Conservation (phyloP, 2,329 filamentous ascomycete genomes). For the Davidsoniella australis region DNA sequence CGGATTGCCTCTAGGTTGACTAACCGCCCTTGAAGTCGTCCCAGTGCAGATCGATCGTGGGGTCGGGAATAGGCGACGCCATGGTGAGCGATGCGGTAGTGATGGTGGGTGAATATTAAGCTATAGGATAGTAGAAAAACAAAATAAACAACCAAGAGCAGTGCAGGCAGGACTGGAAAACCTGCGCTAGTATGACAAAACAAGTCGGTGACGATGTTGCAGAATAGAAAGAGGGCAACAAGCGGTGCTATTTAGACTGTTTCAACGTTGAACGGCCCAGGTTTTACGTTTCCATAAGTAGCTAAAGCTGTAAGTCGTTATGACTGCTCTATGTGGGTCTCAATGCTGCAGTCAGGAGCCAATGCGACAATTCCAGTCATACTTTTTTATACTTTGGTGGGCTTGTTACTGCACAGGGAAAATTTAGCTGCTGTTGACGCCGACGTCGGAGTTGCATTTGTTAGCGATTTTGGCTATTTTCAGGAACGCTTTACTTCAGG, state of each 20-base stretch:
- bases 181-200: conserved; percentile 1
- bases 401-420: not conserved
- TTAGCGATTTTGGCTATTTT: too few relatives aligned
- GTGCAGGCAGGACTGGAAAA: conserved; percentile 6
- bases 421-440: not conserved
- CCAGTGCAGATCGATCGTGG: conserved; percentile 51
- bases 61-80: conserved; percentile 34
- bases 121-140: not conserved
- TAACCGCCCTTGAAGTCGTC: conserved; percentile 37
- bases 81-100: conserved; percentile 4
- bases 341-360: not conserved
- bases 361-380: conserved; percentile 1
- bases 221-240: not conserved
- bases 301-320: conserved; percentile 9
- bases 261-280: too few relatives aligned
- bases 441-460: conserved; percentile 4
- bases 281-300: conserved; percentile 1
- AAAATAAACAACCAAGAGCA: not conserved
- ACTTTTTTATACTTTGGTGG: not conserved
- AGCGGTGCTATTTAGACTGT: too few relatives aligned
- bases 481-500: not conserved
- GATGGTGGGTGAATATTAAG: too few relatives aligned
- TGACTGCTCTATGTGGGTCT: conserved; percentile 2
- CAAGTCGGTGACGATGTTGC: not conserved
- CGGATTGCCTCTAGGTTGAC: not conserved